A percentile compares a stretch with the other conserved stretches of the same genome.
Conservation (phyloP, 1,284 basidiomycete genomes). For the Fomitopsis pinicola region DNA sequence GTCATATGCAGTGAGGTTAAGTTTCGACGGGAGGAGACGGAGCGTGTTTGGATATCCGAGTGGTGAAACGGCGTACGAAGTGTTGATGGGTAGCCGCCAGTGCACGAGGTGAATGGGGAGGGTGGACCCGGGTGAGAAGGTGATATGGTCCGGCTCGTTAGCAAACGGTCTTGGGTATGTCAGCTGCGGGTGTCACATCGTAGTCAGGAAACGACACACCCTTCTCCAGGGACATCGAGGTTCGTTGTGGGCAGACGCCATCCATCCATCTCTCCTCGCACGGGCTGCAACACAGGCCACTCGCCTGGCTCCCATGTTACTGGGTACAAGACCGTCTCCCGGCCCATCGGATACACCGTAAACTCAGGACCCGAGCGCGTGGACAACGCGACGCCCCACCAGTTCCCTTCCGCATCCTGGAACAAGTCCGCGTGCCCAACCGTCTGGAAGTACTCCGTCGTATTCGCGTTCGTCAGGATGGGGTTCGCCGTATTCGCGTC, state of each 20-base stretch:
- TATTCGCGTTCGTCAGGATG: slow-evolving; percentile 1
- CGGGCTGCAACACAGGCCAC: slow-evolving; percentile 1
- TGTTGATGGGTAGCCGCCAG: not conserved
- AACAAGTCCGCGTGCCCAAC: not conserved
- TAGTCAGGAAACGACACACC: not conserved
- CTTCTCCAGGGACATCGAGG: not conserved
- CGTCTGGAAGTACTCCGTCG: slow-evolving; percentile 1
- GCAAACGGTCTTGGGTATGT: not conserved
- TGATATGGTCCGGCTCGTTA: not conserved
- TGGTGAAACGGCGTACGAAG: not conserved
- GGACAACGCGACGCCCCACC: slow-evolving; percentile 1
- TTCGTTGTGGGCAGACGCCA: not conserved
- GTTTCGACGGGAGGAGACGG: not conserved
- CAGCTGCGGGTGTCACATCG: not conserved
- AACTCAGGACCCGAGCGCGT: not conserved
- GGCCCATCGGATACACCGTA: not conserved
- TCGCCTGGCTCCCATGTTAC: not conserved
- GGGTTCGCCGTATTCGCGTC: not conserved
- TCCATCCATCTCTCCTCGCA: not conserved
- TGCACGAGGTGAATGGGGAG: not conserved
- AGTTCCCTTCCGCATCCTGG: not conserved
- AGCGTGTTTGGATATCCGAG: not conserved
- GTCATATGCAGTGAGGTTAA: not conserved
- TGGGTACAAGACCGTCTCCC: not conserved
- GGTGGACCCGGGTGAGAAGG: not conserved